Base-by-base conservation (phyloP, 2,329 filamentous ascomycete species). In the Xylaria sp. region DNA sequence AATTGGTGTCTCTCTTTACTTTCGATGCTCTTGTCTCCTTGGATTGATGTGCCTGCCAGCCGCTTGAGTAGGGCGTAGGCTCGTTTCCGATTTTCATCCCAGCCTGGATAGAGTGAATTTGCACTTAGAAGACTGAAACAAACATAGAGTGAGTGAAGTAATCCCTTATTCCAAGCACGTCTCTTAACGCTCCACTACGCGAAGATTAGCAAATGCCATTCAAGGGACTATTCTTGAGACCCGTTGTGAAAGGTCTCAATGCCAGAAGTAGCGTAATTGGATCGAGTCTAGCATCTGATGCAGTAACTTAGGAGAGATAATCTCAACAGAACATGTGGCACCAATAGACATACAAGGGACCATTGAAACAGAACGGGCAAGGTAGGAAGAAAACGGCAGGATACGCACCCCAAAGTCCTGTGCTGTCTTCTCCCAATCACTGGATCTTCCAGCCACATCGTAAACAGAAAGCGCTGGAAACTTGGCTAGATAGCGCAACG, bases 401-500 rank as follows among this genome's bases (percentile, higher is more conserved):
- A 17, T 21, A 20, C 6, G 6, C 20, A 41, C 17, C 7, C 11
- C 16, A 19, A 21, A 38, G n/a, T 26, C 13, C 11, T n/a, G 16
- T 2, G 17, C 22, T 8, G 3, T 3, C 6, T 59, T 46, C 2
- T n/a, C 34, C 76, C 76, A 78, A 48, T 76, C 72, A 2, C 62
- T 64, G 20, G 63, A 62, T 18, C 62, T 58, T 4, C 69, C 74
- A 48, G 70, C 69, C 20, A 78, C 68, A 53, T 79, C 78, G 60
- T 78, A 78, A 3, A 81, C 47, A 1, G 68, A 71, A 24, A 83
- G 66, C 1, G 72, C 69, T 0, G 78, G 78, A 42, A 82, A 78
- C 3, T 62, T 65, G 8, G 71, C 63, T 2, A 77, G 63, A 62
- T 74, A 77, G 4, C 64, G 66, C 4, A 83, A 64, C 1, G 76